Percentiles rank a stretch among this genome's conserved stretches.
Evolutionary conservation across 2,329 filamentous ascomycete species (phyloP).

Genomic region (Neodidymelliopsis sp.): DNA sequence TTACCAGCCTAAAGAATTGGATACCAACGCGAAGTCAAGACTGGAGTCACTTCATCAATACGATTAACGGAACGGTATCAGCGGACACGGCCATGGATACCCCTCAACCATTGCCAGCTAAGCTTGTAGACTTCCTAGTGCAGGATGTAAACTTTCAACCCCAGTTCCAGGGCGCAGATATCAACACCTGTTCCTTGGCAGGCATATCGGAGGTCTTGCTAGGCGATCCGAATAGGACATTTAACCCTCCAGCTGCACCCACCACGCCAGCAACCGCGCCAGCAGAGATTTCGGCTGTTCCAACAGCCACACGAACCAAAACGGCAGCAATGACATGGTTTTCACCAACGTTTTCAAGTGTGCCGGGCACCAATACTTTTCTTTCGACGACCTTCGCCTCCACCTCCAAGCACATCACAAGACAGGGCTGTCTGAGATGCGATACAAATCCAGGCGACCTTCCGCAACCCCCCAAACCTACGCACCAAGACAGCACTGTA

Average conservation of each 20-base stretch:
- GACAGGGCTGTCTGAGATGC: conserved; percentile 36
- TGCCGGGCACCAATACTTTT: conserved; percentile 32
- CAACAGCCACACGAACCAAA: neutral
- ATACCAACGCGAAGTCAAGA: conserved; percentile 31
- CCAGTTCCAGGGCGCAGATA: conserved; percentile 37
- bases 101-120: conserved; percentile 30
- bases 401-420: conserved; percentile 38
- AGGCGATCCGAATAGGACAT: conserved; percentile 5
- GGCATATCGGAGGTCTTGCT: neutral
- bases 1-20: conserved; percentile 22
- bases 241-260: conserved; percentile 4
- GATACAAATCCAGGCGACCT: conserved; percentile 6
- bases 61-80: conserved; percentile 17
- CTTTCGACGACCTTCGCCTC: conserved; percentile 35
- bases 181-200: conserved; percentile 36
- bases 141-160: conserved; percentile 25
- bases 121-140: conserved; percentile 34
- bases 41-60: conserved; percentile 39
- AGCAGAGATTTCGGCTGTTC: neutral
- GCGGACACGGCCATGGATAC: neutral
- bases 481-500: conserved; percentile 5
- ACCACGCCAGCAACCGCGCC: conserved; percentile 3
- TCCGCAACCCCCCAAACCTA: conserved; percentile 6
- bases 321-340: neutral
- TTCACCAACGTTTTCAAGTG: conserved; percentile 8